Evolutionary conservation across 2,329 filamentous ascomycete species (phyloP).

Genomic region (Trichoderma lentiforme): DNA sequence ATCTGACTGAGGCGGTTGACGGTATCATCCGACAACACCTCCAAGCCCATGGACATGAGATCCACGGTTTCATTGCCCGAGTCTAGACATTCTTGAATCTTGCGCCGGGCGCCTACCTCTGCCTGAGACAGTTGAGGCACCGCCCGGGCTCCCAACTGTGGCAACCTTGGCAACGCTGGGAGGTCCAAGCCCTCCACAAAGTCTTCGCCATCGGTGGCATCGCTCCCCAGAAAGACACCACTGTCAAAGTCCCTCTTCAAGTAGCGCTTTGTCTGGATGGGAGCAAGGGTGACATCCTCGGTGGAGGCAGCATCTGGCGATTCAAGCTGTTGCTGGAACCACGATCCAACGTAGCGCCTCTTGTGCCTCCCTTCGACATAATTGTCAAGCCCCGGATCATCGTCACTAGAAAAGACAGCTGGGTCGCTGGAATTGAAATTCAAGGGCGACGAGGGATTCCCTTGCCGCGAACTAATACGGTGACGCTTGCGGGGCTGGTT

Average conservation of each 20-base stretch:
- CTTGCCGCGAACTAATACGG: constrained; percentile 27
- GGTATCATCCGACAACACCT: constrained; percentile 52
- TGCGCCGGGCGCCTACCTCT: constrained; percentile 44
- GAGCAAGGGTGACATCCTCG: constrained; percentile 31
- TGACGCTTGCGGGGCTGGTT: constrained; percentile 41
- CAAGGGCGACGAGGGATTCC: constrained; percentile 30
- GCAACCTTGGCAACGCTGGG: constrained; percentile 36
- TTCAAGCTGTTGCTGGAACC: constrained; percentile 60
- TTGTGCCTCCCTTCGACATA: constrained; percentile 55
- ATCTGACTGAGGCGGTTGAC: constrained; percentile 56
- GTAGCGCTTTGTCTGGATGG: constrained; percentile 45
- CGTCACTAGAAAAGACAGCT: constrained; percentile 68
- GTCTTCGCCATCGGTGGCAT: constrained; percentile 47
- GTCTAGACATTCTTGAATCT: constrained; percentile 55
- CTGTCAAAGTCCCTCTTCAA: constrained; percentile 63
- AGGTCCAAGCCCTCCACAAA: constrained; percentile 32
- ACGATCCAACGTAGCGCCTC: constrained; percentile 65
- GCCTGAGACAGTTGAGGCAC: constrained; percentile 34
- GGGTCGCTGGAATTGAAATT: constrained; percentile 65
- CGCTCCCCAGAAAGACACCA: constrained; percentile 66
- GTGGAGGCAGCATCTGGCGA: constrained; percentile 49
- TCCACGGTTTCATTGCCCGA: constrained; percentile 58
- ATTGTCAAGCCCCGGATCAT: constrained; percentile 64
- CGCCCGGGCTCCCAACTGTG: constrained; percentile 35
- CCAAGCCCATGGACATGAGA: constrained; percentile 55